These are phyloP conservation scores for Heterobasidion parviporum DNA, from an alignment of 1,284 basidiomycete species.

Conservation along the genomic window DNA sequence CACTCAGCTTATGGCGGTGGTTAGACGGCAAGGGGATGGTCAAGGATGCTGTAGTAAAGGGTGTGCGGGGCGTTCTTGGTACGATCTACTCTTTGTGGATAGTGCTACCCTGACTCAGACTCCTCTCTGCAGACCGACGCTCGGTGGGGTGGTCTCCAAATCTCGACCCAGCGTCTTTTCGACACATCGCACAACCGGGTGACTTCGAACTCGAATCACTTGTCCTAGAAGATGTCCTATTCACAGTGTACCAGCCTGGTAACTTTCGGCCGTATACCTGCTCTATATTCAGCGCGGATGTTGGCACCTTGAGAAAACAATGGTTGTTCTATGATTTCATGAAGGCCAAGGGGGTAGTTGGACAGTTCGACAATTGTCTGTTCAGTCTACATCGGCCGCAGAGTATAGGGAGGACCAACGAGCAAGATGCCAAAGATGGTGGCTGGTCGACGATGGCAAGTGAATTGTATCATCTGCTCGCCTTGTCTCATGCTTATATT, in stretches of 20 bases:
- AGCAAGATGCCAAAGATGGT: slow-evolving; percentile 73
- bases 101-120: background rate
- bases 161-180: slow-evolving; percentile 72
- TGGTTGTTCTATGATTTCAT: slow-evolving; percentile 96
- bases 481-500: background rate
- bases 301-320: slow-evolving; percentile 80
- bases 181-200: slow-evolving; percentile 66
- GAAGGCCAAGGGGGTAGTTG: slow-evolving; percentile 89
- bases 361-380: slow-evolving; percentile 96
- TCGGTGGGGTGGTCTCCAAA: slow-evolving; percentile 84
- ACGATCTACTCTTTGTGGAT: slow-evolving; percentile 15
- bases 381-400: slow-evolving; percentile 97
- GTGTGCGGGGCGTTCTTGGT: slow-evolving; percentile 92
- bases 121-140: slow-evolving; percentile 64
- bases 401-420: slow-evolving; percentile 86
- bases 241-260: slow-evolving; percentile 93
- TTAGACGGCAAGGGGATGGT: slow-evolving; percentile 93
- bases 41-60: slow-evolving; percentile 86
- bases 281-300: slow-evolving; percentile 92
- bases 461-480: background rate
- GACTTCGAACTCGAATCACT: slow-evolving; percentile 93
- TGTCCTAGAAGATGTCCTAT: slow-evolving; percentile 85
- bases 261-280: slow-evolving; percentile 91
- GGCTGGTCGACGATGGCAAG: slow-evolving; percentile 86
- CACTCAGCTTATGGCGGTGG: slow-evolving; percentile 90